phyloP scores from a whole-genome alignment of 2,329 filamentous ascomycete genomes.

The Akanthomyces dipterigenus region DNA sequence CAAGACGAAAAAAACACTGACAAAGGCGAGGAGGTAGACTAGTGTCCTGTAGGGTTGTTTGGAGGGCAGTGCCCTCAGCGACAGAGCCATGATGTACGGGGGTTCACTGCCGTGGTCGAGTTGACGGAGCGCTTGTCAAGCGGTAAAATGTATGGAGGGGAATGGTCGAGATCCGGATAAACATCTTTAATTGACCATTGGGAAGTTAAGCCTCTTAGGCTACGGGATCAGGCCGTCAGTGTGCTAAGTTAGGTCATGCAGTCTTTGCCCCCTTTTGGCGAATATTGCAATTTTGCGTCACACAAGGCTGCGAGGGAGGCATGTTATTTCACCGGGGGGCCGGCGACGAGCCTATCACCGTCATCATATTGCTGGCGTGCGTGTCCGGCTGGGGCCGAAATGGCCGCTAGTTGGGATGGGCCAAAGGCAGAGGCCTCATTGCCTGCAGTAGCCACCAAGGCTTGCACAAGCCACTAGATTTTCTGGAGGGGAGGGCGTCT shows the following conservation, averaged over 20 bases:
- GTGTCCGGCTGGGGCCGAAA: no score
- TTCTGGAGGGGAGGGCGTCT: no score
- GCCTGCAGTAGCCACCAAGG: not conserved
- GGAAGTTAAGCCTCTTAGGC: not conserved
- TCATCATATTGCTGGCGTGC: no score
- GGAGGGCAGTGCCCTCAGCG: not conserved
- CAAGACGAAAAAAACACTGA: not conserved
- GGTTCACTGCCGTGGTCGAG: not conserved
- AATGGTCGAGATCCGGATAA: not conserved
- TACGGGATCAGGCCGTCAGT: not conserved
- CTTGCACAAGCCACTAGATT: no score
- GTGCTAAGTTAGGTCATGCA: not conserved
- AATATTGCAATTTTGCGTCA: not conserved
- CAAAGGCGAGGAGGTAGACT: not conserved
- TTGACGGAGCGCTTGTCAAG: not conserved
- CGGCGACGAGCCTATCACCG: no score
- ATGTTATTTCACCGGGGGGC: no score
- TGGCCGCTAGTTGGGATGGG: not conserved
- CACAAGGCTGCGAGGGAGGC: not conserved
- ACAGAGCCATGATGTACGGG: not conserved
- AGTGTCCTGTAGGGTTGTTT: slow-evolving; percentile 1
- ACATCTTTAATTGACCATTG: not conserved
- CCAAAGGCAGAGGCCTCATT: not conserved
- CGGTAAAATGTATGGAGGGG: not conserved
- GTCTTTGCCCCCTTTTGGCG: not conserved